Conservation (phyloP, 768 basidiomycete genomes). For the Pleurotus salmoneostramineus region DNA sequence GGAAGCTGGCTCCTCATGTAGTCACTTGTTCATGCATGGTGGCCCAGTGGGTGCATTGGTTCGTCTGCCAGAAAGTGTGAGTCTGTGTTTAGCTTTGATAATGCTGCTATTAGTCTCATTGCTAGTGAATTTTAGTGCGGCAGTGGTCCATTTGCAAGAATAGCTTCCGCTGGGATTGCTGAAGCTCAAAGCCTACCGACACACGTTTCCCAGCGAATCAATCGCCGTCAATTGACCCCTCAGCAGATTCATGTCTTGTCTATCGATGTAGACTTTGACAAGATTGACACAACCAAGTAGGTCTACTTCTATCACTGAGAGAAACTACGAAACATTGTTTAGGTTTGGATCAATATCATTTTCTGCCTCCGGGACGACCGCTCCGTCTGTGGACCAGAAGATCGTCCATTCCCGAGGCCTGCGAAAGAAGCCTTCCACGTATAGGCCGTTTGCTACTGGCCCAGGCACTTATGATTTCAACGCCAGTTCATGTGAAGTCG, state of each 20-base stretch:
- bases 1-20: neutral
- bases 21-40: neutral
- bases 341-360: neutral
- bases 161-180: slow-evolving; percentile 28
- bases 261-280: slow-evolving; percentile 29
- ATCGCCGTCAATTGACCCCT: slow-evolving; percentile 18
- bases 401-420: neutral
- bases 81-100: neutral
- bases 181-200: slow-evolving; percentile 30
- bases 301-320: neutral
- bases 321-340: too few relatives aligned
- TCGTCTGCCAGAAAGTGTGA: slow-evolving; percentile 3
- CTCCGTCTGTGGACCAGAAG: neutral
- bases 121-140: slow-evolving; percentile 5
- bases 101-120: too few relatives aligned
- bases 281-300: slow-evolving; percentile 16
- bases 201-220: slow-evolving; percentile 15
- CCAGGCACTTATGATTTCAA: neutral
- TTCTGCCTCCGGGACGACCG: neutral
- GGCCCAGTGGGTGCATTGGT: neutral
- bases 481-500: neutral
- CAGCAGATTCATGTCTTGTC: slow-evolving; percentile 27
- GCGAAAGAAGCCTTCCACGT: neutral
- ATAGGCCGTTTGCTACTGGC: neutral
- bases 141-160: slow-evolving; percentile 17